Percentiles rank a stretch among this genome's conserved stretches.
phyloP scores from a whole-genome alignment of 495 filamentous ascomycete genomes.

The Parachaetomium inaequale region DNA sequence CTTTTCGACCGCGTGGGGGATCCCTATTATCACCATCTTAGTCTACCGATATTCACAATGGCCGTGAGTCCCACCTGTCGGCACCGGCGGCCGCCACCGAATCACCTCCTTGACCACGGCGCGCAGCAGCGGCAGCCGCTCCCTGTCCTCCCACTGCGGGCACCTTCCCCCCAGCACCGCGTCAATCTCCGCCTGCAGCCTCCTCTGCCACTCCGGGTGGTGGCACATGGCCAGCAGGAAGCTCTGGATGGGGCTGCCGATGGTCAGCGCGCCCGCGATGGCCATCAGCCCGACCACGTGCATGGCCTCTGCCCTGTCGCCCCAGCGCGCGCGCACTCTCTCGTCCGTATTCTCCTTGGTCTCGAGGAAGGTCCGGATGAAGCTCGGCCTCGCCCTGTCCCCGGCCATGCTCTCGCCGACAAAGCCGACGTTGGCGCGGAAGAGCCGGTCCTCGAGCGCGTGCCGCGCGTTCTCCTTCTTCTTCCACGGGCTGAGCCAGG shows the following conservation, averaged over 20 bases:
- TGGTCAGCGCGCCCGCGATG: constrained; percentile 47
- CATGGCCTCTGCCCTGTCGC: constrained; percentile 36
- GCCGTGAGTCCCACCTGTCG: constrained; percentile 38
- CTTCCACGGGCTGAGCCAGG: constrained; percentile 49
- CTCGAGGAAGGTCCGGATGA: constrained; percentile 45
- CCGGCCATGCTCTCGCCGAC: constrained; percentile 32
- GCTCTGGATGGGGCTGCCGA: constrained; percentile 52
- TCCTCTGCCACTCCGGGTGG: constrained; percentile 53
- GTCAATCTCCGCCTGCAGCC: constrained; percentile 55
- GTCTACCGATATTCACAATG: too few relatives aligned
- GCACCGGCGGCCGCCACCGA: constrained; percentile 56
- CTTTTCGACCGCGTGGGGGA: constrained; percentile 51
- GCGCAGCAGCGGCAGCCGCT: constrained; percentile 46
- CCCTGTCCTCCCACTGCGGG: constrained; percentile 48
- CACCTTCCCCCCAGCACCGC: constrained; percentile 43
- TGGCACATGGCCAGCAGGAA: constrained; percentile 59
- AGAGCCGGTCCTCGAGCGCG: constrained; percentile 37
- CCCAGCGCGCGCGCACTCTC: constrained; percentile 18
- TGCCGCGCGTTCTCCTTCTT: constrained; percentile 44
- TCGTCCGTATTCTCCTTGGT: constrained; percentile 25
- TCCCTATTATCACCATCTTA: constrained; percentile 34
- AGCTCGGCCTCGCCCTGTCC: constrained; percentile 35
- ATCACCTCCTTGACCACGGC: constrained; percentile 60
- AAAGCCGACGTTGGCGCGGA: constrained; percentile 40
- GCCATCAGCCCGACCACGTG: constrained; percentile 49